These are phyloP conservation scores for Colletotrichum sp. DNA, from an alignment of 2,329 filamentous ascomycete species.

Conservation along the genomic window DNA sequence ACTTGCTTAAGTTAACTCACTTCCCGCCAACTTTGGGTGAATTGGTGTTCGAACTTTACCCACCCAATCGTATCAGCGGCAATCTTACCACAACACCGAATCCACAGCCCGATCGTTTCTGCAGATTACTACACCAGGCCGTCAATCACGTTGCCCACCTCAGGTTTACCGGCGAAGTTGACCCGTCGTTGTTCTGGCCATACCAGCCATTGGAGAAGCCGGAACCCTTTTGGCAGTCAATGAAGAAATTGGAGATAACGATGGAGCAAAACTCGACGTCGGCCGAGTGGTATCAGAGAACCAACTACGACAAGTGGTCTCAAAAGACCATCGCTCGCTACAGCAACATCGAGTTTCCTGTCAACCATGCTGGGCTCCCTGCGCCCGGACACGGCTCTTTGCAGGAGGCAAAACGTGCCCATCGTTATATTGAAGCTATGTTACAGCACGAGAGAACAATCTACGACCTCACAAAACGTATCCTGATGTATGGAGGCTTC, in stretches of 20 bases:
- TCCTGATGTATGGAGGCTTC: neutral
- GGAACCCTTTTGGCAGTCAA: neutral
- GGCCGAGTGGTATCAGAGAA: neutral
- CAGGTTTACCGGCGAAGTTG: neutral
- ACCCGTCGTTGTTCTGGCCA: neutral
- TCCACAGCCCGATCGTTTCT: neutral
- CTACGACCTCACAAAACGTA: neutral
- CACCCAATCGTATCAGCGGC: neutral
- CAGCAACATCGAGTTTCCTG: neutral
- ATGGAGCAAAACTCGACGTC: neutral
- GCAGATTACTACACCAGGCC: neutral
- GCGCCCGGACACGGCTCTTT: neutral
- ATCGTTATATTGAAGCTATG: accelerated
- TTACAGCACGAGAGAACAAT: neutral
- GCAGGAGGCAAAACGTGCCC: neutral
- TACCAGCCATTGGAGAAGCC: neutral
- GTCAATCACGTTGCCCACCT: neutral
- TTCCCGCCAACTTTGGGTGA: neutral
- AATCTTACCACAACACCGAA: neutral
- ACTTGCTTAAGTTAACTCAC: neutral
- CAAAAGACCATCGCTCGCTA: neutral
- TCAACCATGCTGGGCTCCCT: neutral
- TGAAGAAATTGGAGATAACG: neutral
- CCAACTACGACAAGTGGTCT: neutral
- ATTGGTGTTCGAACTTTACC: neutral